A percentile compares a stretch with the other conserved stretches of the same genome.
phyloP scores from a whole-genome alignment of 1,284 basidiomycete species.

The Erythrobasidium hasegawianum region DNA sequence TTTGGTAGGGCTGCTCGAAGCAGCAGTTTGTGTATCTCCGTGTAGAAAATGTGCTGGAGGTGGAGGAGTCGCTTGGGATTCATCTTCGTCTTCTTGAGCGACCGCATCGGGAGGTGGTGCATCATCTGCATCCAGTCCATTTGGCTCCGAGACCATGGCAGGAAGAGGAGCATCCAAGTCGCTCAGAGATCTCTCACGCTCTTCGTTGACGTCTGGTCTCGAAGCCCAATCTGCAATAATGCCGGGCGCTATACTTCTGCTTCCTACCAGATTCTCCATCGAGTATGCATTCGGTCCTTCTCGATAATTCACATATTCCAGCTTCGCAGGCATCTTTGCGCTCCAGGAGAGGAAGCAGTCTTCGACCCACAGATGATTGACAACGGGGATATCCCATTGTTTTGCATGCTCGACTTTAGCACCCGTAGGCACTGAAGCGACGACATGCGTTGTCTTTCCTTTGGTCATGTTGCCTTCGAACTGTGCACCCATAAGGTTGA shows the following conservation, averaged over 20 bases:
- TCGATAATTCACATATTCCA: constrained; percentile 3
- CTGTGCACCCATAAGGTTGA: constrained; percentile 67
- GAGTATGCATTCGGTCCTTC: background rate
- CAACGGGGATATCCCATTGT: constrained; percentile 75
- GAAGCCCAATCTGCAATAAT: constrained; percentile 34
- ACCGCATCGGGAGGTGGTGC: too few relatives aligned
- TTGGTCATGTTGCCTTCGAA: constrained; percentile 73
- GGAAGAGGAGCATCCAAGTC: background rate
- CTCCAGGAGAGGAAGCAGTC: constrained; percentile 77
- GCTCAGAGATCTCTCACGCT: too few relatives aligned
- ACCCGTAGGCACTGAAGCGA: constrained; percentile 73
- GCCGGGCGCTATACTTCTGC: constrained; percentile 11
- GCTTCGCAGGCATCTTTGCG: constrained; percentile 17
- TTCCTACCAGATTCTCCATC: background rate
- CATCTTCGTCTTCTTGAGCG: too few relatives aligned
- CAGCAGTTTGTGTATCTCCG: too few relatives aligned
- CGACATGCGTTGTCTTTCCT: constrained; percentile 63
- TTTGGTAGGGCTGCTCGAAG: too few relatives aligned
- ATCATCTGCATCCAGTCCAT: background rate
- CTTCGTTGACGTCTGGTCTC: constrained; percentile 13
- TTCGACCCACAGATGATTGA: constrained; percentile 85
- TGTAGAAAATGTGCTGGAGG: too few relatives aligned
- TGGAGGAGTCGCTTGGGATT: too few relatives aligned
- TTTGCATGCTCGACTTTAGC: constrained; percentile 68
- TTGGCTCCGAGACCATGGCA: background rate